phyloP scores from a whole-genome alignment of 345 rosid genomes.

The Orychophragmus violaceus region DNA sequence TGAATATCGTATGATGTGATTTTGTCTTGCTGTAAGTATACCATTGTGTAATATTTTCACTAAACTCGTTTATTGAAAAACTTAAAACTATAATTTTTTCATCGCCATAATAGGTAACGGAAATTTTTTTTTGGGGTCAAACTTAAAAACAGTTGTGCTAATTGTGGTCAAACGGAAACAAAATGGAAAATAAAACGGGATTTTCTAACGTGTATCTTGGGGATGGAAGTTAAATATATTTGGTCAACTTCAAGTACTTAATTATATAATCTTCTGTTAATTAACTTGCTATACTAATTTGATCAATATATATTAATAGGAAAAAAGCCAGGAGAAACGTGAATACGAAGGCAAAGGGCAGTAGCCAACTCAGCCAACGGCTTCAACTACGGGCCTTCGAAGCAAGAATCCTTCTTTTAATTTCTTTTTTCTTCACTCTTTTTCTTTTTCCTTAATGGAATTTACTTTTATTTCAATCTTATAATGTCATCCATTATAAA shows the following conservation, averaged over 20 bases:
- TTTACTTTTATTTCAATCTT: constrained; percentile 17
- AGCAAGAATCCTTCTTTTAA: constrained; percentile 34
- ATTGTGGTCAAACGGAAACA: background rate
- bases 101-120: background rate
- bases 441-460: constrained; percentile 18
- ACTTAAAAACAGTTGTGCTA: background rate
- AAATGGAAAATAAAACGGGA: background rate
- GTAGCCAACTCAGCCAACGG: constrained; percentile 16
- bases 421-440: constrained; percentile 9
- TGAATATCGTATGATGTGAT: background rate
- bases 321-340: constrained; percentile 22
- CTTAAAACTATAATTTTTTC: background rate
- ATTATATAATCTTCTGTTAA: background rate
- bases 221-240: background rate
- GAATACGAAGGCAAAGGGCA: constrained; percentile 22
- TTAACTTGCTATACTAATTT: background rate
- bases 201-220: background rate
- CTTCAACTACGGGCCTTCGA: constrained; percentile 31
- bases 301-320: background rate
- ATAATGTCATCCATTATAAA: background rate
- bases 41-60: background rate
- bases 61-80: background rate
- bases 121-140: background rate
- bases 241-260: background rate
- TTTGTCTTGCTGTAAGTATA: background rate